These are phyloP conservation scores for Hypomyces perniciosus DNA, from an alignment of 2,329 filamentous ascomycete species.

Conservation along the genomic window DNA sequence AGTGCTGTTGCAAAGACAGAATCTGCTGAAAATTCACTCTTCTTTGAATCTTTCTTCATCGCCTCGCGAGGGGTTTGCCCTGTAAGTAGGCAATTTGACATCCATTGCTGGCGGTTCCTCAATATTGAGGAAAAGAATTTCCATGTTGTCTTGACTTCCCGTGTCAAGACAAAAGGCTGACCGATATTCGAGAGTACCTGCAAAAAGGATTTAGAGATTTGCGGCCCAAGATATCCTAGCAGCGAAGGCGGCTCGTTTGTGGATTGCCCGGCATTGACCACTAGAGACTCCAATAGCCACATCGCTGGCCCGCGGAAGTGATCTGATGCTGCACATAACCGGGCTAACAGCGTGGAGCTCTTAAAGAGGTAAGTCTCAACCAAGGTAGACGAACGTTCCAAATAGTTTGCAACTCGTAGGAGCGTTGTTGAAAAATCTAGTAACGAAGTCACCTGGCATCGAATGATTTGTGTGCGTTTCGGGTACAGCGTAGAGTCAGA, in stretches of 20 bases:
- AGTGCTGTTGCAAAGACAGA: constrained; percentile 73
- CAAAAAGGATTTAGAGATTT: constrained; percentile 78
- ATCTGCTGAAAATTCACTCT: constrained; percentile 43
- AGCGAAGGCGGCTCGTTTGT: constrained; percentile 81
- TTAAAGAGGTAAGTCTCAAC: constrained; percentile 79
- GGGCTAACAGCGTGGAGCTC: constrained; percentile 67
- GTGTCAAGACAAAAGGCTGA: constrained; percentile 61
- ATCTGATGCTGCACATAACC: constrained; percentile 66
- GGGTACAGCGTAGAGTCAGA: constrained; percentile 58
- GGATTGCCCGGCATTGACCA: constrained; percentile 61
- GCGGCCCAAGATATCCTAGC: constrained; percentile 80
- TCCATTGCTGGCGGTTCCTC: constrained; percentile 88
- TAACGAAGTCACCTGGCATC: constrained; percentile 57
- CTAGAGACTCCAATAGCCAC: constrained; percentile 64
- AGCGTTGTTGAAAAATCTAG: constrained; percentile 63
- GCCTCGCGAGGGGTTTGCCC: constrained; percentile 77
- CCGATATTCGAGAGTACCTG: constrained; percentile 71
- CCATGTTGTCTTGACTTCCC: constrained; percentile 69
- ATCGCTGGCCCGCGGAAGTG: constrained; percentile 61
- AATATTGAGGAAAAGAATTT: constrained; percentile 79
- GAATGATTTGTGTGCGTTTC: constrained; percentile 48
- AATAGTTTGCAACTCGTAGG: constrained; percentile 61
- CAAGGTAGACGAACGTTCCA: constrained; percentile 56
- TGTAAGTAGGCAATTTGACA: constrained; percentile 87
- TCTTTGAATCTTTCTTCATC: constrained; percentile 50